Evolutionary conservation across 345 rosid genomes (phyloP).

Genomic region (Noccaea bulbosa): DNA sequence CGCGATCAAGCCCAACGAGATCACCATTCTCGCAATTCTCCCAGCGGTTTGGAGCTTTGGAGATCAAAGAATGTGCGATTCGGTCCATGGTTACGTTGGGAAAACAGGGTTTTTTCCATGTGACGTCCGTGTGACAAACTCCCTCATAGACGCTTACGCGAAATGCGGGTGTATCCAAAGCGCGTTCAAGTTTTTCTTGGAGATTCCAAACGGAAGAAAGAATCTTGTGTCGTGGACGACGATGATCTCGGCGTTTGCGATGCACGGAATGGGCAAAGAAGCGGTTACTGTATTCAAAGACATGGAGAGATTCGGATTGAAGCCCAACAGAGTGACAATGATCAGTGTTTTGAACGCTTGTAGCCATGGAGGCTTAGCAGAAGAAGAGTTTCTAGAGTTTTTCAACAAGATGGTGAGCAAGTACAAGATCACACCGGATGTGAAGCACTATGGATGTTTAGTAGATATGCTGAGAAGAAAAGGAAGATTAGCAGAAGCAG

Average conservation of each 20-base stretch:
- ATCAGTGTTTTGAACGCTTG: constrained; percentile 80
- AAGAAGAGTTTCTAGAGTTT: constrained; percentile 60
- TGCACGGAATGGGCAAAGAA: constrained; percentile 83
- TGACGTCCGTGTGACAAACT: constrained; percentile 68
- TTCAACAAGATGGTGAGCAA: constrained; percentile 63
- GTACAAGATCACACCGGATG: constrained; percentile 56
- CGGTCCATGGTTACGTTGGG: constrained; percentile 63
- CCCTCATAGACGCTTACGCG: constrained; percentile 70
- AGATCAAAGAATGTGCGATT: constrained; percentile 52
- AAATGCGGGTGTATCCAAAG: constrained; percentile 76
- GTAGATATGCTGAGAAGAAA: constrained; percentile 82
- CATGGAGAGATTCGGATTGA: constrained; percentile 64
- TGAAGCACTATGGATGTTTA: constrained; percentile 79
- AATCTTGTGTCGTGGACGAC: constrained; percentile 86
- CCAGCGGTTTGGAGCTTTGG: constrained; percentile 65
- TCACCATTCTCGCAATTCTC: constrained; percentile 68
- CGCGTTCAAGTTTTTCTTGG: constrained; percentile 60
- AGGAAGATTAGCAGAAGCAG: constrained; percentile 82
- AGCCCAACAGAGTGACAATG: constrained; percentile 71
- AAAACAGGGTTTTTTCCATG: constrained; percentile 59
- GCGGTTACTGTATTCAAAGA: constrained; percentile 58
- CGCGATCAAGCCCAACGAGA: constrained; percentile 57
- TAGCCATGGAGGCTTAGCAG: constrained; percentile 86
- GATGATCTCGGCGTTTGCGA: constrained; percentile 75
- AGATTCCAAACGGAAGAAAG: constrained; percentile 50